These are phyloP conservation scores for Skeletonema grethae DNA, from an alignment of 108 stramenopile species.

Conservation along the genomic window DNA sequence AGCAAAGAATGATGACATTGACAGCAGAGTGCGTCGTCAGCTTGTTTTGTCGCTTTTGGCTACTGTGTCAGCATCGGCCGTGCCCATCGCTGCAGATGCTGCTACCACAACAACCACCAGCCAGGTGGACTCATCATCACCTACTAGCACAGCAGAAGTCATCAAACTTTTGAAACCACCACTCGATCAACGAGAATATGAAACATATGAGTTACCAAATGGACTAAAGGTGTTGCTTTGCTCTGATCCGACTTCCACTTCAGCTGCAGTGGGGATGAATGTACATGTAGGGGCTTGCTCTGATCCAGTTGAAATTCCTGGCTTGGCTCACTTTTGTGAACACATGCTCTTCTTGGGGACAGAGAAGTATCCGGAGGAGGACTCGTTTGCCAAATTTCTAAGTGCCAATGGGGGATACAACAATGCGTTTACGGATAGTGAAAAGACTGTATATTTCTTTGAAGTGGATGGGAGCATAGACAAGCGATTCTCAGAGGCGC, in stretches of 20 bases:
- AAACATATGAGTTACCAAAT: constrained; percentile 60
- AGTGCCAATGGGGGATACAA: constrained; percentile 77
- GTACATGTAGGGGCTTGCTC: constrained; percentile 89
- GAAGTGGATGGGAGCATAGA: constrained; percentile 73
- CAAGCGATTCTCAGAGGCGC: constrained; percentile 69
- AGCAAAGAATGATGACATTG: constrained; percentile 7
- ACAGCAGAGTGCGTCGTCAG: constrained; percentile 48
- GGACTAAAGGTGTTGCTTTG: constrained; percentile 77
- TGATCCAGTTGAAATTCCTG: constrained; percentile 87
- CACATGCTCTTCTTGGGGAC: constrained; percentile 92
- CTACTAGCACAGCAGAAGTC: neutral
- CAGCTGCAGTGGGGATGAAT: constrained; percentile 87
- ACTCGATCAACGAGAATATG: constrained; percentile 67
- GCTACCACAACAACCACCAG: constrained; percentile 4
- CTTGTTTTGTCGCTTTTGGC: constrained; percentile 62
- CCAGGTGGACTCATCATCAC: neutral
- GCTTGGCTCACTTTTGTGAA: constrained; percentile 77
- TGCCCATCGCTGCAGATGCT: neutral
- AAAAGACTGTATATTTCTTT: constrained; percentile 95
- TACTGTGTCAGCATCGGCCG: constrained; percentile 21
- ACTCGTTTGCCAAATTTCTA: constrained; percentile 78
- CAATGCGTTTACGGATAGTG: constrained; percentile 90
- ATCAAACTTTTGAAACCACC: constrained; percentile 70
- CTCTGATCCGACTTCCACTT: constrained; percentile 81
- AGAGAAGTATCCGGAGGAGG: constrained; percentile 82